phyloP scores from a whole-genome alignment of 2,329 filamentous ascomycete genomes.

The Fusarium devonianum region DNA sequence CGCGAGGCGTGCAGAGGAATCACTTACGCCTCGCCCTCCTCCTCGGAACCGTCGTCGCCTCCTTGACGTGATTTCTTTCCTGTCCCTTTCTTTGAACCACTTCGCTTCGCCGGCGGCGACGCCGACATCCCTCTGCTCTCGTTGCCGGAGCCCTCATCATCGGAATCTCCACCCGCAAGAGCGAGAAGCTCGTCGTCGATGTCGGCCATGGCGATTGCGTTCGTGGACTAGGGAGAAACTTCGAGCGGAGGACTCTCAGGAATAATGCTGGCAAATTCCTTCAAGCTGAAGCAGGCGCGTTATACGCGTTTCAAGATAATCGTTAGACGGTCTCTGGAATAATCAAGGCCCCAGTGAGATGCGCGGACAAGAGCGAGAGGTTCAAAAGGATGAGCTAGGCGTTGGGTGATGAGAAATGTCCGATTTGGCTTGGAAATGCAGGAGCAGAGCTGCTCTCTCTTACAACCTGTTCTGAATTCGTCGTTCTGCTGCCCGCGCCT shows the following conservation, averaged over 20 bases:
- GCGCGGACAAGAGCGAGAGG: slow-evolving; percentile 14
- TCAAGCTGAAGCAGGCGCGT: slow-evolving; percentile 17
- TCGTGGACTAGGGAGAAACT: slow-evolving; percentile 5
- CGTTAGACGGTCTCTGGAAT: neutral
- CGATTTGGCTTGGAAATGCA: slow-evolving; percentile 25
- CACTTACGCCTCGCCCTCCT: slow-evolving; percentile 65
- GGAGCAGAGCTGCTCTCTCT: slow-evolving; percentile 24
- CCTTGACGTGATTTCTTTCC: slow-evolving; percentile 60
- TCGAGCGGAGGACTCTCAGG: slow-evolving; percentile 23
- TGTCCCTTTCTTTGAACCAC: slow-evolving; percentile 41
- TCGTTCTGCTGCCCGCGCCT: slow-evolving; percentile 28
- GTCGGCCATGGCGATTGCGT: slow-evolving; percentile 72
- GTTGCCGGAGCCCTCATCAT: slow-evolving; percentile 63
- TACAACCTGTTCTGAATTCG: slow-evolving; percentile 36
- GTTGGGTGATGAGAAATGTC: slow-evolving; percentile 22
- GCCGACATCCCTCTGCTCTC: slow-evolving; percentile 63
- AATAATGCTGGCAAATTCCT: neutral
- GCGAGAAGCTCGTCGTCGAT: slow-evolving; percentile 94
- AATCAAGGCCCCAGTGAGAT: slow-evolving; percentile 5
- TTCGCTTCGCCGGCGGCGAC: slow-evolving; percentile 54
- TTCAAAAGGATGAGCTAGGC: slow-evolving; percentile 12
- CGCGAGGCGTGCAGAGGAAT: slow-evolving; percentile 7
- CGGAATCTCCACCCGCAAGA: slow-evolving; percentile 81
- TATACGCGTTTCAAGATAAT: slow-evolving; percentile 19
- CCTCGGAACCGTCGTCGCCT: slow-evolving; percentile 58